phyloP scores from a whole-genome alignment of 805 yeast species.

The Barnettozyma wickerhamii region DNA sequence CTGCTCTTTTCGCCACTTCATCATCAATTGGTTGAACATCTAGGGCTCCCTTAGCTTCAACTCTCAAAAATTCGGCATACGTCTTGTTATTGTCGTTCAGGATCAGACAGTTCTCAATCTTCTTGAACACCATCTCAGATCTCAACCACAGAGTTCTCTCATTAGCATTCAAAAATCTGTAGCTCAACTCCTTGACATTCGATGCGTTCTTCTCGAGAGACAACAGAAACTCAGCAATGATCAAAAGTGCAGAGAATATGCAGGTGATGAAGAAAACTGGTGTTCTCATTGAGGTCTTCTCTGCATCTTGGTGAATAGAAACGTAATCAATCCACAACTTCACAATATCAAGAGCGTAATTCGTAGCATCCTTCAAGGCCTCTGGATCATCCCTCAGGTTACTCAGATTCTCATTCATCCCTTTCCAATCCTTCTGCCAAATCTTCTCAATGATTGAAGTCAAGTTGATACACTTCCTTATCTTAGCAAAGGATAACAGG shows the following conservation, averaged over 20 bases:
- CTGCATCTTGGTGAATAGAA: slow-evolving; percentile 60
- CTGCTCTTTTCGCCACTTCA: slow-evolving; percentile 43
- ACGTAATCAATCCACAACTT: slow-evolving; percentile 71
- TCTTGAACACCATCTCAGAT: slow-evolving; percentile 54
- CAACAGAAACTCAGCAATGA: slow-evolving; percentile 59
- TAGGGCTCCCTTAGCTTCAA: slow-evolving; percentile 56
- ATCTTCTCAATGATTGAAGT: slow-evolving; percentile 58
- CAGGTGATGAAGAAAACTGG: slow-evolving; percentile 75
- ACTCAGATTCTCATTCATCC: slow-evolving; percentile 52
- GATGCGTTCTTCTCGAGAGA: slow-evolving; percentile 52
- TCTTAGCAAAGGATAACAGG: slow-evolving; percentile 59
- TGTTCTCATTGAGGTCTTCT: slow-evolving; percentile 62
- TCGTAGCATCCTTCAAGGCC: slow-evolving; percentile 59
- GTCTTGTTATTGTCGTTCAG: slow-evolving; percentile 50
- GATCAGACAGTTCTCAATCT: slow-evolving; percentile 54
- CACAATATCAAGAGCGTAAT: slow-evolving; percentile 52
- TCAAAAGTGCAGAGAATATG: slow-evolving; percentile 55
- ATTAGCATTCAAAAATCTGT: slow-evolving; percentile 32
- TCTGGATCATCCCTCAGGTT: slow-evolving; percentile 50
- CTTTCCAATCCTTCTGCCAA: slow-evolving; percentile 64
- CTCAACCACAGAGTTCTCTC: slow-evolving; percentile 65
- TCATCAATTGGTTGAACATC: slow-evolving; percentile 49
- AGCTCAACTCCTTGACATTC: slow-evolving; percentile 13
- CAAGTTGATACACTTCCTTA: slow-evolving; percentile 56
- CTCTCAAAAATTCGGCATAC: slow-evolving; percentile 53